Percentiles rank a stretch among this genome's conserved stretches.
These are phyloP conservation scores for Melanopsichium pennsylvanicum DNA, from an alignment of 1,284 basidiomycete genomes.

Conservation along the genomic window DNA sequence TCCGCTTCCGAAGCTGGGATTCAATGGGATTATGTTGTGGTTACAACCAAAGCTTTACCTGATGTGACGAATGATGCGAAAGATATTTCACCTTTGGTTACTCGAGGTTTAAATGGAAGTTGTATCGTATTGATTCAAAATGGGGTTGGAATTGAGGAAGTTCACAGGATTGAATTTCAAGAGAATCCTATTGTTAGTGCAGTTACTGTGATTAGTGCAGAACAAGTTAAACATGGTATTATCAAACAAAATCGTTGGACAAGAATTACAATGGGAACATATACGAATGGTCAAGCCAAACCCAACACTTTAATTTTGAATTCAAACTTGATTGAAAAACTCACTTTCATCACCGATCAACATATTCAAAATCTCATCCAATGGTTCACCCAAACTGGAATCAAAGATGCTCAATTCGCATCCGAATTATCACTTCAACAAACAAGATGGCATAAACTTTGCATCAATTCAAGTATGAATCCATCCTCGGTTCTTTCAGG, in stretches of 20 bases:
- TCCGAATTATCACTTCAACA: constrained; percentile 67
- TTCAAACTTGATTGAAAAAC: constrained; percentile 11
- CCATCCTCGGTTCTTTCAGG: constrained; percentile 68
- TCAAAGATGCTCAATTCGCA: constrained; percentile 67
- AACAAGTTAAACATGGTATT: constrained; percentile 65
- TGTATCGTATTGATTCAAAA: constrained; percentile 68
- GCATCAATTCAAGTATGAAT: constrained; percentile 68
- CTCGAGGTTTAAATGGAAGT: constrained; percentile 25
- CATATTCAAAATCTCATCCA: constrained; percentile 53
- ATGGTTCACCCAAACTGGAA: constrained; percentile 64
- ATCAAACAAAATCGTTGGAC: constrained; percentile 68
- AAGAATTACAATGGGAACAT: constrained; percentile 67
- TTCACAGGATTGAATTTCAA: constrained; percentile 65
- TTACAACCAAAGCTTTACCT: constrained; percentile 68
- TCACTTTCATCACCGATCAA: constrained; percentile 8
- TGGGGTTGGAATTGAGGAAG: constrained; percentile 68
- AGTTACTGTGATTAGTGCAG: constrained; percentile 68
- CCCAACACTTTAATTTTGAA: constrained; percentile 30
- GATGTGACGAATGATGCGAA: constrained; percentile 67
- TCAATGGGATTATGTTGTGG: constrained; percentile 67
- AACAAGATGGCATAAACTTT: constrained; percentile 68
- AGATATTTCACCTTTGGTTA: constrained; percentile 62
- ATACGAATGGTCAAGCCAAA: constrained; percentile 52
- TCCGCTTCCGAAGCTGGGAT: constrained; percentile 20
- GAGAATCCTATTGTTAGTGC: constrained; percentile 66